These are phyloP conservation scores for Sphaerulina musiva DNA, from an alignment of 2,329 filamentous ascomycete species.

Conservation along the genomic window DNA sequence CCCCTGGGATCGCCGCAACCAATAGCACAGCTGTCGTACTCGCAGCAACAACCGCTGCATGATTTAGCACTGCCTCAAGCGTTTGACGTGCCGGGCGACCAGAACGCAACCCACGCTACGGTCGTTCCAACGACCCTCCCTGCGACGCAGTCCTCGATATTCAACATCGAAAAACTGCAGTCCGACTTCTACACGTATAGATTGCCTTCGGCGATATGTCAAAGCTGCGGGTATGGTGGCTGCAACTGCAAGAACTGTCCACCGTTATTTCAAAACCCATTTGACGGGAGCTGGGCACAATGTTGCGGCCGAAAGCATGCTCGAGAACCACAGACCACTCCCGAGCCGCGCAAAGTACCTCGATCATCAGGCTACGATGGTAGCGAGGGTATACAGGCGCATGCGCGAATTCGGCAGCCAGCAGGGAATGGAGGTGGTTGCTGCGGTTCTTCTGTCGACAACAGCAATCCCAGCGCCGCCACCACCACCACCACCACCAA, in stretches of 20 bases:
- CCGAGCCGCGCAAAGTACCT: slow-evolving; percentile 15
- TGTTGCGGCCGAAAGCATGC: slow-evolving; percentile 32
- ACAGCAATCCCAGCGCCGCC: neutral
- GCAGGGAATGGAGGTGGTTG: slow-evolving; percentile 1
- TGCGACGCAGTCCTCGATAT: slow-evolving; percentile 13
- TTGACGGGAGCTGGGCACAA: slow-evolving; percentile 30
- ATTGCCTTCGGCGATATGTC: slow-evolving; percentile 31
- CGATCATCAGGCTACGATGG: slow-evolving; percentile 14
- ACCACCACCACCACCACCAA: neutral
- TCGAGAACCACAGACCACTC: slow-evolving; percentile 22
- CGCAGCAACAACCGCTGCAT: slow-evolving; percentile 8
- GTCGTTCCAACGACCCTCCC: slow-evolving; percentile 8
- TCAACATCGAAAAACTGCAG: slow-evolving; percentile 26
- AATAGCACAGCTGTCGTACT: slow-evolving; percentile 1
- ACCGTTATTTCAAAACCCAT: slow-evolving; percentile 29
- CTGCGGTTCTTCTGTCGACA: neutral
- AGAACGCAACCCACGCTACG: neutral
- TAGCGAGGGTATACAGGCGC: slow-evolving; percentile 5
- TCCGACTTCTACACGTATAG: slow-evolving; percentile 29
- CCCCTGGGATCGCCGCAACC: slow-evolving; percentile 10
- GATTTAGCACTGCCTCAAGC: slow-evolving; percentile 3
- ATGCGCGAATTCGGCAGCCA: slow-evolving; percentile 1
- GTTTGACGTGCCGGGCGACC: neutral
- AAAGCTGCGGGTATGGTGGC: slow-evolving; percentile 31
- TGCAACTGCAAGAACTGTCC: slow-evolving; percentile 33